Evolutionary conservation across 495 filamentous ascomycete species (phyloP).

Genomic region (Penicillium cataractarum): DNA sequence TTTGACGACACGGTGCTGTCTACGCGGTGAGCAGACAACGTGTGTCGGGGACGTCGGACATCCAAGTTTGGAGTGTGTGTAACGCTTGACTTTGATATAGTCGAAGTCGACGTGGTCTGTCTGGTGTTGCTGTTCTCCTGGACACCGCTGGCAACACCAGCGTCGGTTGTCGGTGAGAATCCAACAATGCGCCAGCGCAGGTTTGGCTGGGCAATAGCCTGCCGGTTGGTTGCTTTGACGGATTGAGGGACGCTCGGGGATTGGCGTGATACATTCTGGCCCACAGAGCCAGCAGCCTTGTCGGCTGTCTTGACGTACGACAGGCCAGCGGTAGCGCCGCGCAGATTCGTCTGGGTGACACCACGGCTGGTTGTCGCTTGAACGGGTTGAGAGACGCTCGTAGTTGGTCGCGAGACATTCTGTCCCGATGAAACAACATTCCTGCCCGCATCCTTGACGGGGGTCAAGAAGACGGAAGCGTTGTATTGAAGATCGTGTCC

Average conservation of each 20-base stretch:
- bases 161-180: background rate
- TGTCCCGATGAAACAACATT: background rate
- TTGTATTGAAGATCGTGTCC: conserved; percentile 2
- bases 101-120: background rate
- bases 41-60: conserved; percentile 1
- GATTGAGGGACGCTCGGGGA: background rate
- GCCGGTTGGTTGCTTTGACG: background rate
- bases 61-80: conserved; percentile 1
- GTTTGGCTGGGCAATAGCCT: conserved; percentile 4
- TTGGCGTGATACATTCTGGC: background rate
- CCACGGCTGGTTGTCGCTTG: background rate
- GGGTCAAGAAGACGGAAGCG: background rate
- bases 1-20: background rate
- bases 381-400: background rate
- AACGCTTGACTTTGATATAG: background rate
- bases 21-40: background rate
- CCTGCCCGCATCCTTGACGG: background rate
- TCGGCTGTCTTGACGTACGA: background rate
- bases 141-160: background rate
- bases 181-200: conserved; percentile 13
- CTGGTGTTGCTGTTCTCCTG: background rate
- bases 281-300: background rate
- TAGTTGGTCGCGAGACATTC: background rate
- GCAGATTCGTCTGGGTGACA: background rate
- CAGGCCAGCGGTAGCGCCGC: background rate